Evolutionary conservation across 1,139 yeast species (phyloP).

Genomic region (Blastobotrys niveus): DNA sequence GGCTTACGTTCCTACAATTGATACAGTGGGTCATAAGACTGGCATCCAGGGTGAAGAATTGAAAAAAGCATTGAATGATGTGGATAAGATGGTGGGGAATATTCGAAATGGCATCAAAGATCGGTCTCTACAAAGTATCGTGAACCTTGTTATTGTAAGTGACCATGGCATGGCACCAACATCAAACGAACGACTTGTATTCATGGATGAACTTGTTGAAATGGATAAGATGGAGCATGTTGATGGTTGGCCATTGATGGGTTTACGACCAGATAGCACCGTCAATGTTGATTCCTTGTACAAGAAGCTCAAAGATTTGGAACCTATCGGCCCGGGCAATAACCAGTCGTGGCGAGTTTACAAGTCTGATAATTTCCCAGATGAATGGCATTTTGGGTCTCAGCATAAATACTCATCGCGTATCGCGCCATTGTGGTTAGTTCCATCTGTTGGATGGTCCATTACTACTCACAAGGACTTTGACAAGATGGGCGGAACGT

Average conservation of each 20-base stretch:
- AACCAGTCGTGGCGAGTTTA: slow-evolving; percentile 45
- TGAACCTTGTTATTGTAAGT: slow-evolving; percentile 71
- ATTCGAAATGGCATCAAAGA: slow-evolving; percentile 44
- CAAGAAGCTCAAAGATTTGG: slow-evolving; percentile 31
- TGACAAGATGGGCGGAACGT: slow-evolving; percentile 40
- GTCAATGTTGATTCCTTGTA: slow-evolving; percentile 38
- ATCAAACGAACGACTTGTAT: slow-evolving; percentile 54
- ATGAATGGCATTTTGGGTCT: slow-evolving; percentile 64
- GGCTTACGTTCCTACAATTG: slow-evolving; percentile 76
- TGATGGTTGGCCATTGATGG: slow-evolving; percentile 90
- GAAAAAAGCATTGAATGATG: slow-evolving; percentile 49
- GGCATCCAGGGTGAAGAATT: slow-evolving; percentile 63
- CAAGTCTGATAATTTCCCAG: slow-evolving; percentile 54
- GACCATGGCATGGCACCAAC: slow-evolving; percentile 97
- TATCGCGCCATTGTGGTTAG: slow-evolving; percentile 78
- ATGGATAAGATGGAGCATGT: slow-evolving; percentile 48
- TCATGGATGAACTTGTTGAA: slow-evolving; percentile 64
- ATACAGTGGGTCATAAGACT: slow-evolving; percentile 61
- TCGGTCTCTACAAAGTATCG: slow-evolving; percentile 57
- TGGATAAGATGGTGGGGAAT: slow-evolving; percentile 57
- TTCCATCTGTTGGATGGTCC: slow-evolving; percentile 77
- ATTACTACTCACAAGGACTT: slow-evolving; percentile 59
- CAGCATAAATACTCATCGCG: slow-evolving; percentile 49
- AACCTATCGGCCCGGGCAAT: slow-evolving; percentile 22
- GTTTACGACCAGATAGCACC: slow-evolving; percentile 52